A percentile compares a stretch with the other conserved stretches of the same genome.
These are phyloP conservation scores for Hyphodiscus hymeniophilus DNA, from an alignment of 495 filamentous ascomycete genomes.

Conservation along the genomic window DNA sequence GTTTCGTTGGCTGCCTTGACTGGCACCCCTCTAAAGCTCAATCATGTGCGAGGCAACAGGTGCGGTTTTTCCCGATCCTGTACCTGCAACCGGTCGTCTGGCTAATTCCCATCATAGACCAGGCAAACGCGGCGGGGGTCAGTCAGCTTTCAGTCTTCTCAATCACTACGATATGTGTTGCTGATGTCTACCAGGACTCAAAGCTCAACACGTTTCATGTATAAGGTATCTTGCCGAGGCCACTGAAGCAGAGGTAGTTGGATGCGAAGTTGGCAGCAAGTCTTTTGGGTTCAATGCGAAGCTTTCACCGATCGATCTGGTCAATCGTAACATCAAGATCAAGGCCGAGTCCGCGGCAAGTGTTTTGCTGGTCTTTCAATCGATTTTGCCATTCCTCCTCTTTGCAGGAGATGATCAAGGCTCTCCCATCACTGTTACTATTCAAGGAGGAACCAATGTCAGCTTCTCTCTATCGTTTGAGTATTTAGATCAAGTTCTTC, in stretches of 20 bases:
- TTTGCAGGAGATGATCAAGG: slow-evolving; percentile 38
- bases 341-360: slow-evolving; percentile 38
- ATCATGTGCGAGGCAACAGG: slow-evolving; percentile 64
- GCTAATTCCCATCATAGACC: background rate
- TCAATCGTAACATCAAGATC: slow-evolving; percentile 34
- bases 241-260: slow-evolving; percentile 49
- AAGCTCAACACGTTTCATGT: slow-evolving; percentile 64
- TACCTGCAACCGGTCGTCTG: background rate
- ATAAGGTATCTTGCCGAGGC: slow-evolving; percentile 57
- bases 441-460: slow-evolving; percentile 74
- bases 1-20: slow-evolving; percentile 62
- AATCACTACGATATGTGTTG: too few species aligned
- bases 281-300: slow-evolving; percentile 43
- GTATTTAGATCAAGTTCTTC: slow-evolving; percentile 67
- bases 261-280: slow-evolving; percentile 46
- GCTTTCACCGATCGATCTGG: slow-evolving; percentile 29
- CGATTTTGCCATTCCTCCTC: slow-evolving; percentile 70
- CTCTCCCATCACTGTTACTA: slow-evolving; percentile 44
- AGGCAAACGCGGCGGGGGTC: slow-evolving; percentile 31
- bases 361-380: slow-evolving; percentile 70
- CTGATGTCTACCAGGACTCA: slow-evolving; percentile 49
- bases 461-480: slow-evolving; percentile 66
- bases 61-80: slow-evolving; percentile 3
- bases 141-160: slow-evolving; percentile 4
- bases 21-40: slow-evolving; percentile 53